A percentile compares a stretch with the other conserved stretches of the same genome.
These are phyloP conservation scores for Metschnikowia baotianmanensis DNA, from an alignment of 805 yeast genomes.

Conservation along the genomic window DNA sequence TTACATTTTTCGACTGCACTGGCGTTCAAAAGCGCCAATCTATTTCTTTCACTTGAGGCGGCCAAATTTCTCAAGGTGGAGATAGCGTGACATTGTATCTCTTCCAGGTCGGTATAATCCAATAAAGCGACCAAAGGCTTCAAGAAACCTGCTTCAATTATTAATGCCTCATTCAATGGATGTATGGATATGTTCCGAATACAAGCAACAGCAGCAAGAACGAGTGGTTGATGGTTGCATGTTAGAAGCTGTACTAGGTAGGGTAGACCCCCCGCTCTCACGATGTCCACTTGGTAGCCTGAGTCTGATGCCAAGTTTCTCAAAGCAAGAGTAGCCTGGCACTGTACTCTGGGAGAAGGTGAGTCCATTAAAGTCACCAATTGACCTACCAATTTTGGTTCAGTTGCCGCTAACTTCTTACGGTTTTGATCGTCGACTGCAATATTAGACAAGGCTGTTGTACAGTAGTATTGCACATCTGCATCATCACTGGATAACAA, in stretches of 20 bases:
- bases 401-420: conserved; percentile 83
- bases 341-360: conserved; percentile 90
- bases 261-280: conserved; percentile 92
- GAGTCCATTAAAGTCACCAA: conserved; percentile 91
- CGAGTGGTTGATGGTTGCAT: conserved; percentile 86
- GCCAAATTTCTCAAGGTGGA: conserved; percentile 95
- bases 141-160: conserved; percentile 94
- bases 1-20: conserved; percentile 95
- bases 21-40: conserved; percentile 87
- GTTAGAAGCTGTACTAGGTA: conserved; percentile 87
- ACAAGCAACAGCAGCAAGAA: conserved; percentile 97
- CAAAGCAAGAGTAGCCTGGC: conserved; percentile 96
- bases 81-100: conserved; percentile 97
- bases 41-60: conserved; percentile 89
- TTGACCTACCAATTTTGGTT: conserved; percentile 86
- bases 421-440: conserved; percentile 96
- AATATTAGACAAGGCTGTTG: conserved; percentile 93
- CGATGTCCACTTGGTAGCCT: conserved; percentile 92
- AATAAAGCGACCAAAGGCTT: conserved; percentile 84
- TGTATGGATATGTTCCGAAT: conserved; percentile 95
- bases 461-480: conserved; percentile 97
- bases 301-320: conserved; percentile 96
- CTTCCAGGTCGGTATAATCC: conserved; percentile 85
- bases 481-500: conserved; percentile 83
- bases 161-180: conserved; percentile 91